Evolutionary conservation across 768 basidiomycete species (phyloP).

Genomic region (Boletus rubescentipes): DNA sequence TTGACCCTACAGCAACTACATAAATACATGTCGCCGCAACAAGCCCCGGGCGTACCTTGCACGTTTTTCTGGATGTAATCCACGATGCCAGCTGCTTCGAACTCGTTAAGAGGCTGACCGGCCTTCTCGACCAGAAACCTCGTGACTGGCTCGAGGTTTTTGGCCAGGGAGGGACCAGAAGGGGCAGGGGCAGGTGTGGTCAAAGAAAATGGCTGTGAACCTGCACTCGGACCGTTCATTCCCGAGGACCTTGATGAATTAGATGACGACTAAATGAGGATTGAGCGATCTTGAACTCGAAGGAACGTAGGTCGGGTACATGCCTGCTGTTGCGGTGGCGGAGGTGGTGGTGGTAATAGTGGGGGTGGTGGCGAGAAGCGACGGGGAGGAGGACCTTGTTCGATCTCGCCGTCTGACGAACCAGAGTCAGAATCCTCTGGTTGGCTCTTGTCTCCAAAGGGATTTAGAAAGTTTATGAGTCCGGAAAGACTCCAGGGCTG

Average conservation of each 20-base stretch:
- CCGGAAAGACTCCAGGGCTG: conserved; percentile 54
- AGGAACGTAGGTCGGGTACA: conserved; percentile 20
- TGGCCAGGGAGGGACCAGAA: conserved; percentile 31
- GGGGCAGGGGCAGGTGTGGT: conserved; percentile 13
- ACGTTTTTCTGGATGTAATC: conserved; percentile 53
- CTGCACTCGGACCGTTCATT: conserved; percentile 15
- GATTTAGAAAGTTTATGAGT: conserved; percentile 53
- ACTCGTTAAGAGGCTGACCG: conserved; percentile 47
- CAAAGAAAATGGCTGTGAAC: conserved; percentile 20
- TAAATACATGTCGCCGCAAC: conserved; percentile 15
- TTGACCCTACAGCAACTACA: conserved; percentile 22
- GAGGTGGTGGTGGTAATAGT: conserved; percentile 20
- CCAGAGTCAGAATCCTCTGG: conserved; percentile 21
- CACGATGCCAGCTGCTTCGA: conserved; percentile 56
- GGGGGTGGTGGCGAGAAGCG: conserved; percentile 26
- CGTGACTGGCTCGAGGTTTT: conserved; percentile 49
- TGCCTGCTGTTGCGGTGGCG: conserved; percentile 28
- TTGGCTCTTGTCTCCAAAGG: conserved; percentile 33
- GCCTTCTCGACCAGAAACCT: conserved; percentile 48
- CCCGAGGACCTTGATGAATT: conserved; percentile 16
- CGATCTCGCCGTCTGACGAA: conserved; percentile 28
- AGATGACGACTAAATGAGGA: conserved; percentile 24
- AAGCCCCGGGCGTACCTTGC: conserved; percentile 37
- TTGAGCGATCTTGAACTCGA: conserved; percentile 23
- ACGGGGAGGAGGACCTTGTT: conserved; percentile 25